Conservation (phyloP, 2,329 filamentous ascomycete species). For the Ilyonectria sp. region DNA sequence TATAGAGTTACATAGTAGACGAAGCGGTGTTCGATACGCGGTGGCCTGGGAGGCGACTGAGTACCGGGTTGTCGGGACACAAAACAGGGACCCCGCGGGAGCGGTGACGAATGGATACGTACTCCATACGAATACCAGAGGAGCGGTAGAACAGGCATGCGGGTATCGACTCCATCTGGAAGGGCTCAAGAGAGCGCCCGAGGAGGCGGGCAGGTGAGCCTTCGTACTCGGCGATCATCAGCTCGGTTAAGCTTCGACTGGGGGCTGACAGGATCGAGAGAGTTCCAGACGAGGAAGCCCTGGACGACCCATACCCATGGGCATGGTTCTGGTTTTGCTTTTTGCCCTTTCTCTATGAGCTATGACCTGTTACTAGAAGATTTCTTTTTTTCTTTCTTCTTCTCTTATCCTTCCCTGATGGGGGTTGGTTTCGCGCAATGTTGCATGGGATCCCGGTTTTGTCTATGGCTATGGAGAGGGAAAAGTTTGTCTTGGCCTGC, state of each 20-base stretch:
- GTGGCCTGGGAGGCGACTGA: constrained; percentile 6
- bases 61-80: constrained; percentile 42
- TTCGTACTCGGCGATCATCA: constrained; percentile 26
- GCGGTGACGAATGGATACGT: constrained; percentile 25
- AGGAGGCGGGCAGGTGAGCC: constrained; percentile 6
- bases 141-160: neutral
- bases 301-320: constrained; percentile 22
- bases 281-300: neutral
- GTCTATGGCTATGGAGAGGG: neutral
- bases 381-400: neutral
- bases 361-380: constrained; percentile 22
- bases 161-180: constrained; percentile 19
- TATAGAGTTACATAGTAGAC: neutral
- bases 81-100: constrained; percentile 27
- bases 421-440: neutral
- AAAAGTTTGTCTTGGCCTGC: neutral
- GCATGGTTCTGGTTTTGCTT: constrained; percentile 14
- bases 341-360: constrained; percentile 23
- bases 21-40: neutral
- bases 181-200: constrained; percentile 29
- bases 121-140: neutral
- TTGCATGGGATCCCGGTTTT: neutral
- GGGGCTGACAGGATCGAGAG: neutral
- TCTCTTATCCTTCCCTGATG: too few species aligned
- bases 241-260: constrained; percentile 24